Evolutionary conservation across 208 protist genomes (phyloP).

Genomic region (Novymonas esmeraldas): DNA sequence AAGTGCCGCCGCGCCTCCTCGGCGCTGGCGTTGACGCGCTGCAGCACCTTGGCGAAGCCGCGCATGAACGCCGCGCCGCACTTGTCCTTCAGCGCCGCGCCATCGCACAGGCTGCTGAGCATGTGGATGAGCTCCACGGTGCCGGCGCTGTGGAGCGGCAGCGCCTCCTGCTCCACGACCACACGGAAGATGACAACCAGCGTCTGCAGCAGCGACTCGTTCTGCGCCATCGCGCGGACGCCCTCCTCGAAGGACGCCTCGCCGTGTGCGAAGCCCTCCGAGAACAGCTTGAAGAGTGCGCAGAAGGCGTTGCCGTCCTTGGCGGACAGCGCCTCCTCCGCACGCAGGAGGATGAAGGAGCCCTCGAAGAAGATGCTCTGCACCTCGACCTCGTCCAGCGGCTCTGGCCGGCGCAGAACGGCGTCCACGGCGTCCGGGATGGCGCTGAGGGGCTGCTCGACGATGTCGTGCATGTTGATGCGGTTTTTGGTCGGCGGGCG

Average conservation of each 20-base stretch:
- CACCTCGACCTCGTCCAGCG: slow-evolving; percentile 81
- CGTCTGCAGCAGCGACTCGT: slow-evolving; percentile 69
- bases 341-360: slow-evolving; percentile 80
- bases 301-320: slow-evolving; percentile 74
- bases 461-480: slow-evolving; percentile 92
- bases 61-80: slow-evolving; percentile 82
- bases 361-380: slow-evolving; percentile 78
- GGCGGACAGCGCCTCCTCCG: slow-evolving; percentile 80
- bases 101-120: slow-evolving; percentile 82
- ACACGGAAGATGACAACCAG: slow-evolving; percentile 68
- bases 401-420: slow-evolving; percentile 76
- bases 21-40: slow-evolving; percentile 54
- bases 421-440: slow-evolving; percentile 80
- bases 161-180: slow-evolving; percentile 57
- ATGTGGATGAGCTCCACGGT: slow-evolving; percentile 84
- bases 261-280: slow-evolving; percentile 76
- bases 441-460: slow-evolving; percentile 75
- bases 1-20: slow-evolving; percentile 61
- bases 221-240: slow-evolving; percentile 62
- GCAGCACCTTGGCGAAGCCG: slow-evolving; percentile 60
- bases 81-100: slow-evolving; percentile 72
- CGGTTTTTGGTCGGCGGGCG: slow-evolving; percentile 77
- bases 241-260: slow-evolving; percentile 77
- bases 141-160: slow-evolving; percentile 66
- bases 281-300: slow-evolving; percentile 83